phyloP scores from a whole-genome alignment of 1,139 yeast species.

The Spencermartinsiella ligniputridi region DNA sequence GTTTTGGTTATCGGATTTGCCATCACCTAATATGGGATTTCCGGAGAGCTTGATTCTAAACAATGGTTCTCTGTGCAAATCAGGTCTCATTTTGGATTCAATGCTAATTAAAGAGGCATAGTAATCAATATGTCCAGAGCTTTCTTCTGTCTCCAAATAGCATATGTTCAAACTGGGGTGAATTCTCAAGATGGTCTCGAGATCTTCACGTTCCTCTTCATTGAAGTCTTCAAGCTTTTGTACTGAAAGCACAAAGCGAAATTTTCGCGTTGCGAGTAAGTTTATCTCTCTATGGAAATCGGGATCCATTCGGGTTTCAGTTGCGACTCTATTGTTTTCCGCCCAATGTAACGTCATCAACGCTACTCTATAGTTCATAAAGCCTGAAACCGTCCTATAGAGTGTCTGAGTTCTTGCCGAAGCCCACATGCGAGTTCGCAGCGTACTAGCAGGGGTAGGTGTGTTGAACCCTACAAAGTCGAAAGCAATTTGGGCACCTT shows the following conservation, averaged over 20 bases:
- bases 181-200: not conserved
- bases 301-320: slow-evolving; percentile 97
- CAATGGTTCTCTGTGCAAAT: slow-evolving; percentile 85
- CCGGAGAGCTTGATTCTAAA: slow-evolving; percentile 97
- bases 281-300: slow-evolving; percentile 70
- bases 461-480: slow-evolving; percentile 68
- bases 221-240: not conserved
- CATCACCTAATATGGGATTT: slow-evolving; percentile 98
- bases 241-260: not conserved
- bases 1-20: slow-evolving; percentile 98
- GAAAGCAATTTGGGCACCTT: slow-evolving; percentile 35
- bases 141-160: not conserved
- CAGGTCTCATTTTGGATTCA: not conserved
- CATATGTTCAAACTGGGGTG: not conserved
- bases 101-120: not conserved
- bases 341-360: slow-evolving; percentile 59
- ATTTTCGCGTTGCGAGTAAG: not conserved
- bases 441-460: slow-evolving; percentile 45
- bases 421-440: slow-evolving; percentile 79
- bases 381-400: slow-evolving; percentile 74
- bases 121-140: not conserved
- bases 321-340: slow-evolving; percentile 93
- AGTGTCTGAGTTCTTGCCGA: slow-evolving; percentile 74
- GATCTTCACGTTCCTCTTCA: not conserved
- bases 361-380: slow-evolving; percentile 65